A percentile compares a stretch with the other conserved stretches of the same genome.
Evolutionary conservation across 2,329 filamentous ascomycete genomes (phyloP).

Genomic region (Botrytis elliptica): DNA sequence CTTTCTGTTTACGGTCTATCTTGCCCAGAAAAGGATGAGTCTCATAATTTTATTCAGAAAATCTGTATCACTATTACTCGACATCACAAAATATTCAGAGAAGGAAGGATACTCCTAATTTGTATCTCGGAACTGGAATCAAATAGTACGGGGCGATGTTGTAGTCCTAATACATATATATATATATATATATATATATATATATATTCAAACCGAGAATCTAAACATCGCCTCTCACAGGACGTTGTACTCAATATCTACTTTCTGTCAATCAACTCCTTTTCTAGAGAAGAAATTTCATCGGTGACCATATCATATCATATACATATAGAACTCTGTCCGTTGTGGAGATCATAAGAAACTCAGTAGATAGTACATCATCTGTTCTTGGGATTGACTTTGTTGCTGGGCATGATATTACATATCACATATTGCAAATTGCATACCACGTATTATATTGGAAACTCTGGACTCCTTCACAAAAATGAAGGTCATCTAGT

Average conservation of each 20-base stretch:
- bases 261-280: too few species aligned
- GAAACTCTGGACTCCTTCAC: not conserved
- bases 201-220: not conserved
- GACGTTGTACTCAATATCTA: not conserved
- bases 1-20: too few species aligned
- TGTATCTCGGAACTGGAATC: rapidly evolving
- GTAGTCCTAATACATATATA: not conserved
- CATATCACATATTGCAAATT: too few species aligned
- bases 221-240: not conserved
- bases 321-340: not conserved
- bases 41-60: too few species aligned
- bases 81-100: rapidly evolving
- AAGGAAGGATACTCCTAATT: not conserved
- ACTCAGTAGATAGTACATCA: rapidly evolving
- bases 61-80: too few species aligned
- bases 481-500: not conserved
- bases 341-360: not conserved
- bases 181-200: not conserved
- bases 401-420: not conserved
- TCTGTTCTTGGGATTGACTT: not conserved
- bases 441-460: too few species aligned
- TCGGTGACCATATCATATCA: not conserved
- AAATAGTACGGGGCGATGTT: not conserved
- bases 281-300: not conserved
- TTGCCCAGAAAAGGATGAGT: too few species aligned